Conservation (phyloP, 2,329 filamentous ascomycete species). For the Dactylella cylindrospora region DNA sequence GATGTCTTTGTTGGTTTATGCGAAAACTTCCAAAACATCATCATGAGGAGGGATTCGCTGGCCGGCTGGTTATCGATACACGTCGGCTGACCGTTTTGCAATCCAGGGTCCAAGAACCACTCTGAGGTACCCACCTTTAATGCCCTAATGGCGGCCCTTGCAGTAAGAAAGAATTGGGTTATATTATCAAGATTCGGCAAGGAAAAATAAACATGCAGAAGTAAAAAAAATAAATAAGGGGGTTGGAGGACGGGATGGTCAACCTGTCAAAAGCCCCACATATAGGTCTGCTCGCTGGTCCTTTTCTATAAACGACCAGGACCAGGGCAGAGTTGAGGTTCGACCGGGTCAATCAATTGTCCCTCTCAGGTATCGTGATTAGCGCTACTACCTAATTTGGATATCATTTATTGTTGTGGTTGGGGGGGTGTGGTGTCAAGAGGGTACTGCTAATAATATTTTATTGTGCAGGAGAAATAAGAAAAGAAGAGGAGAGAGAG, state of each 20-base stretch:
- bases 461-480: constrained; percentile 1
- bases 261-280: not conserved
- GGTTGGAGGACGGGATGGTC: not conserved
- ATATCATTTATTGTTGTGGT: not conserved
- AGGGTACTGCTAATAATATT: too few relatives aligned
- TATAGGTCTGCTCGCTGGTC: too few relatives aligned
- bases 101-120: constrained; percentile 19
- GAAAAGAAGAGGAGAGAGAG: too few relatives aligned
- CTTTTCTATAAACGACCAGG: not conserved
- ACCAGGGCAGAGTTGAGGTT: not conserved
- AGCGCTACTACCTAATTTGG: not conserved
- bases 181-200: constrained; percentile 1
- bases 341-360: not conserved
- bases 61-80: constrained; percentile 14
- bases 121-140: too few relatives aligned
- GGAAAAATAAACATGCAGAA: too few relatives aligned
- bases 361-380: not conserved
- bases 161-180: too few relatives aligned
- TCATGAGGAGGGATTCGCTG: not conserved
- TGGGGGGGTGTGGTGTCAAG: too few relatives aligned
- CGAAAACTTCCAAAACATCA: too few relatives aligned
- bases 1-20: too few relatives aligned
- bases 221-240: not conserved
- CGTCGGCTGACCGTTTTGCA: constrained; percentile 6
- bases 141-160: too few relatives aligned